Evolutionary conservation across 2,329 filamentous ascomycete species (phyloP), one percentile per base, ranked within the genome.

Genomic region (Microdochium trichocladiopsis): DNA sequence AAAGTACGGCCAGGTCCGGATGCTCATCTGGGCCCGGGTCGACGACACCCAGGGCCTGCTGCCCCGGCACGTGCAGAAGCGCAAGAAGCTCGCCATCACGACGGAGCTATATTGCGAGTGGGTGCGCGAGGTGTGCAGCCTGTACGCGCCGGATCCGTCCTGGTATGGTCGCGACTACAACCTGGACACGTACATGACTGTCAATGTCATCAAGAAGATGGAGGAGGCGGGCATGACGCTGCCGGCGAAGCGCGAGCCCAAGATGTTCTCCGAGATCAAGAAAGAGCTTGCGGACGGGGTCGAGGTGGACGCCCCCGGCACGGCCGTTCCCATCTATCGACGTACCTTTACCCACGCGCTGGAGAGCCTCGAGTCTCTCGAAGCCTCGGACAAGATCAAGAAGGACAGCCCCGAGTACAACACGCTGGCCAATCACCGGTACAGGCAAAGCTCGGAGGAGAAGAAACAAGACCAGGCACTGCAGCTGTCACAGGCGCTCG

Each of bases 1-100:
- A 60, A 74, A 75, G 25, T 92, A 90, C 63, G 93, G 93, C 2
- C 78, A 85, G 18, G 84, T 95, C 2, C 83, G 91, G 49, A 86
- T 93, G 74, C 76, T 97, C 1, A 64, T 92, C 37, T 92, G 91
- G 84, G 62, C 84, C 3, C 76, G 80, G 1, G 73, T 84, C 45
- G 72, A 79, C 0, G 86, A 90, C 52, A 82, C 82, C 57, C 61
- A 68, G 6, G 56, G 66, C 1, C 58, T 89, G 1, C 53, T 96
- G 8, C 87, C 92, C 0, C 79, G 79, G 50, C 70, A 72, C 2
- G 63, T 87, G 2, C 66, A 72, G 31, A 66, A 72, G 1, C 79
- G 86, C n/a, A 76, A 69, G 43, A 84, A 83, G 47, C 65, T 75
- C 22, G 74, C 80, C 4, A 64, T 88, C 4, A 74, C 86, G 50